Conservation (phyloP, 768 basidiomycete genomes). For the Scleroderma bovista region DNA sequence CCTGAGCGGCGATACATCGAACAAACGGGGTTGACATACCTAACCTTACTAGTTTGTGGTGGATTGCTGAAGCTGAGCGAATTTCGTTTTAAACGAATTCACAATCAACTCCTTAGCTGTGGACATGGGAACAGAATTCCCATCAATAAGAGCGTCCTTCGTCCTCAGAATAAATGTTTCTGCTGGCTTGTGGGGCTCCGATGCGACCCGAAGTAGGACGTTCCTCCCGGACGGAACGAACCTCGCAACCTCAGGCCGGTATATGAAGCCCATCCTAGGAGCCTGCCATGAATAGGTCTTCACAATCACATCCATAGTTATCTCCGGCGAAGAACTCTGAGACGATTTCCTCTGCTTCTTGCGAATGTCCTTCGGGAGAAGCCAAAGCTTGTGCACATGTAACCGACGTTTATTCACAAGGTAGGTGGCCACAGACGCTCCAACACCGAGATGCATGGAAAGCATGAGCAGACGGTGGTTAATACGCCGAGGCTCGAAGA, state of each 20-base stretch:
- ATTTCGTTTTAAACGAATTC: constrained; percentile 4
- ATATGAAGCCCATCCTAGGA: neutral
- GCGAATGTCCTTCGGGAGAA: constrained; percentile 21
- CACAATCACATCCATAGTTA: neutral
- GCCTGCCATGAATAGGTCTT: neutral
- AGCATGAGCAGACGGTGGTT: constrained; percentile 26
- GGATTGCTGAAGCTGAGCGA: no score
- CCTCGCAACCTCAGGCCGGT: neutral
- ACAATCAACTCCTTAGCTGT: constrained; percentile 18
- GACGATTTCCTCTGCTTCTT: constrained; percentile 13
- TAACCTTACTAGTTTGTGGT: no score
- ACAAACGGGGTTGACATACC: no score
- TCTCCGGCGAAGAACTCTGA: constrained; percentile 12
- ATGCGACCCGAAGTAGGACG: constrained; percentile 14
- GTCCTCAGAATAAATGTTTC: constrained; percentile 19
- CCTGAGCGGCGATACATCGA: no score
- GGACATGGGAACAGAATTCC: constrained; percentile 13
- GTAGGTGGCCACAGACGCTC: constrained; percentile 23
- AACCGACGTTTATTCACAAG: constrained; percentile 22
- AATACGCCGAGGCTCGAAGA: constrained; percentile 22
- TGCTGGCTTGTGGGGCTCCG: constrained; percentile 5
- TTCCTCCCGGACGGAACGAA: constrained; percentile 16
- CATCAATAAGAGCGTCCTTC: constrained; percentile 22
- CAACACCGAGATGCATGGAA: constrained; percentile 23
- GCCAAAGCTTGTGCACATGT: constrained; percentile 27